Evolutionary conservation across 176 grass and related monocot genomes (phyloP).

Genomic region (Carex pumila): DNA sequence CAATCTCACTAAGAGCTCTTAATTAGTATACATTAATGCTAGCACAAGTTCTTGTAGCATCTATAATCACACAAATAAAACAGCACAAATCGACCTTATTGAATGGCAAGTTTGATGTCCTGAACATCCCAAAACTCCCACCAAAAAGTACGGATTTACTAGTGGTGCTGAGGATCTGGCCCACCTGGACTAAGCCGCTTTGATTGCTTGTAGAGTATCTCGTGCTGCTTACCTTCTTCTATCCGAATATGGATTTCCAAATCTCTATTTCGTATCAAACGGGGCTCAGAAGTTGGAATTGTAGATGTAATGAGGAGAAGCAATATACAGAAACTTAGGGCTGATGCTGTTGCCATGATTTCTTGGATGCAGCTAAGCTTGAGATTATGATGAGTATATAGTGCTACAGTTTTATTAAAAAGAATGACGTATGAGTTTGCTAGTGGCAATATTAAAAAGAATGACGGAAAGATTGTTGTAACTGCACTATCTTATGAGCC

Average conservation of each 20-base stretch:
- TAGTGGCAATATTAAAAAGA: no score
- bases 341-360: conserved; percentile 14
- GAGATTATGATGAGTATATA: conserved; percentile 13
- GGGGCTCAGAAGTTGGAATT: neutral
- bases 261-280: neutral
- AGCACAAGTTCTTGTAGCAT: neutral
- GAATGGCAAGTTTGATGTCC: neutral
- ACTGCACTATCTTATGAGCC: no score
- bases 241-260: neutral
- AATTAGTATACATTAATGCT: neutral
- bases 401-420: neutral
- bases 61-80: neutral
- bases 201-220: conserved; percentile 15
- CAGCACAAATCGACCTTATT: neutral
- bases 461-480: no score
- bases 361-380: neutral
- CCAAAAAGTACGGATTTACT: neutral
- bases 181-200: conserved; percentile 63
- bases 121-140: neutral
- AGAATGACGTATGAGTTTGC: neutral
- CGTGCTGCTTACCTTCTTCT: neutral
- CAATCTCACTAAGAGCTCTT: neutral
- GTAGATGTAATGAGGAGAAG: neutral
- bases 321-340: conserved; percentile 9
- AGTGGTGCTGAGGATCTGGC: conserved; percentile 82